A percentile compares a stretch with the other conserved stretches of the same genome.
Conservation (phyloP, 2,329 filamentous ascomycete species). For the Cytospora leucostoma region DNA sequence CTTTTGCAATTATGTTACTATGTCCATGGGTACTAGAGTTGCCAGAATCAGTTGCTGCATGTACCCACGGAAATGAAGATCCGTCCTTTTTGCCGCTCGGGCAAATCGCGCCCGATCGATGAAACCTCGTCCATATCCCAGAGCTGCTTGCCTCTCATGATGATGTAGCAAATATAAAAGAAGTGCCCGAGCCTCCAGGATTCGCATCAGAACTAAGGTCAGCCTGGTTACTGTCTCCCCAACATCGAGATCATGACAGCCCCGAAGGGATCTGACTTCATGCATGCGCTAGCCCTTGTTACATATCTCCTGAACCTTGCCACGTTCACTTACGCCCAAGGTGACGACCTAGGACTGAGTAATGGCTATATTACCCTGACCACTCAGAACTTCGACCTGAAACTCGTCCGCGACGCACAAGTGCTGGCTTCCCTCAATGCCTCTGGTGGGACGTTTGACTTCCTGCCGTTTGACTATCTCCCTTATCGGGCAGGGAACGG, state of each 20-base stretch:
- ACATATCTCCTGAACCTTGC: slow-evolving; percentile 10
- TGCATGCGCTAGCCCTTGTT: not conserved
- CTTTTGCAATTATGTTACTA: too few species aligned
- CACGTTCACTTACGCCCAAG: slow-evolving; percentile 15
- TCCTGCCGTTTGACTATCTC: slow-evolving; percentile 55
- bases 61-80: slow-evolving; percentile 14
- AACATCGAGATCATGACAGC: slow-evolving; percentile 5
- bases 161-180: too few species aligned
- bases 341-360: slow-evolving; percentile 42
- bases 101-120: slow-evolving; percentile 16
- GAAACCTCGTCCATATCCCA: not conserved
- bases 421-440: slow-evolving; percentile 51
- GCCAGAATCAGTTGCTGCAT: slow-evolving; percentile 2
- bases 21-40: not conserved
- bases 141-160: not conserved
- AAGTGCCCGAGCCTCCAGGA: not conserved
- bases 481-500: slow-evolving; percentile 49
- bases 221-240: not conserved
- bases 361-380: slow-evolving; percentile 44
- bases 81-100: slow-evolving; percentile 19
- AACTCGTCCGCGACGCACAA: slow-evolving; percentile 47
- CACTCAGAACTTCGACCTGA: slow-evolving; percentile 45
- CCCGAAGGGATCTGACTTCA: not conserved
- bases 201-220: not conserved
- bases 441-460: slow-evolving; percentile 49